phyloP scores from a whole-genome alignment of 106 monocot species.

The Dendrobium nobile region DNA sequence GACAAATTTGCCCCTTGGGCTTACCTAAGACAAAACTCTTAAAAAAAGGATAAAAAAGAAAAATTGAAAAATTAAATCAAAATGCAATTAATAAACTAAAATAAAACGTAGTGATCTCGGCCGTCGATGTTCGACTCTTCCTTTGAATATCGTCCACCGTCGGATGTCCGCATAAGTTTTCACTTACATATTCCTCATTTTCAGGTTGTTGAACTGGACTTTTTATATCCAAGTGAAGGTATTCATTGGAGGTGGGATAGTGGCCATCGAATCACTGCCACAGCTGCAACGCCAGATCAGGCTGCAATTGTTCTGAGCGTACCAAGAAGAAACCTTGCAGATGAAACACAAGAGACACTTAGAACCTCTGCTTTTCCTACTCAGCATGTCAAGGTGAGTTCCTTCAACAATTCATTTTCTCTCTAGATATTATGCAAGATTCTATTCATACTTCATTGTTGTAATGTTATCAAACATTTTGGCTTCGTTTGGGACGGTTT shows the following conservation, averaged over 20 bases:
- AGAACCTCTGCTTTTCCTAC: constrained; percentile 80
- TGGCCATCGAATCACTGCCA: constrained; percentile 82
- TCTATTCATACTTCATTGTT: no score
- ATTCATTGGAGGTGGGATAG: constrained; percentile 79
- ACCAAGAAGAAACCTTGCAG: constrained; percentile 57
- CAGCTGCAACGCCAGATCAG: constrained; percentile 82
- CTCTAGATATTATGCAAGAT: background rate
- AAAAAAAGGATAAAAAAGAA: no score
- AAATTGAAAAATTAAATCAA: no score
- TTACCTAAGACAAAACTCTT: no score
- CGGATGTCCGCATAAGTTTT: no score
- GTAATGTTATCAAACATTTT: no score
- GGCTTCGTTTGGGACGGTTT: no score
- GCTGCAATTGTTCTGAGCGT: constrained; percentile 79
- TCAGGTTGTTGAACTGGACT: constrained; percentile 87
- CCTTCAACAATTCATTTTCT: background rate
- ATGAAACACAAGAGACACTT: constrained; percentile 89
- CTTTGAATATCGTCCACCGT: no score
- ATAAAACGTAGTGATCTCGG: no score
- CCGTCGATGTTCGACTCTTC: no score
- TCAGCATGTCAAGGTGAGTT: constrained; percentile 75
- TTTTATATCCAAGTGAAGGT: constrained; percentile 82
- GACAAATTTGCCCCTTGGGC: no score
- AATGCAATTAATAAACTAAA: no score
- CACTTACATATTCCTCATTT: background rate